These are phyloP conservation scores for Fusarium ramigenum DNA, from an alignment of 2,329 filamentous ascomycete species.

Conservation along the genomic window DNA sequence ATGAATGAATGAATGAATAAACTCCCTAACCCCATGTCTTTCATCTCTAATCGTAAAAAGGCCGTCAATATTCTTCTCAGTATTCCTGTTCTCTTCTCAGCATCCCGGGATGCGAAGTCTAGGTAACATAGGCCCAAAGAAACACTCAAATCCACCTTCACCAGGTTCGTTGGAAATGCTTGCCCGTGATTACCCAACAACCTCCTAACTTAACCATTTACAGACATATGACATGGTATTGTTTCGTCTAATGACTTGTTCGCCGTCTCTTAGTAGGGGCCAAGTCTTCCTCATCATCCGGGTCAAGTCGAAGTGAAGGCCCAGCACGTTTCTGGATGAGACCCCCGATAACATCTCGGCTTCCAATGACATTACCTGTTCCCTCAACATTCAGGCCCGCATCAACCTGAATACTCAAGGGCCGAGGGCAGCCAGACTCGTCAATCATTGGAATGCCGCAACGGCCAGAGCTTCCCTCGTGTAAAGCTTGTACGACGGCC, in stretches of 20 bases:
- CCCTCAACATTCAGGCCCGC: constrained; percentile 58
- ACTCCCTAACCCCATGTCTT: constrained; percentile 2
- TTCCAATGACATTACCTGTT: constrained; percentile 55
- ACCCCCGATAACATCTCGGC: constrained; percentile 42
- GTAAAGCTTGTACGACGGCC: constrained; percentile 56
- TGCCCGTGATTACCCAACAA: neutral
- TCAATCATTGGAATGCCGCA: constrained; percentile 58
- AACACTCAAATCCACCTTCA: neutral
- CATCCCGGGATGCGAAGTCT: neutral
- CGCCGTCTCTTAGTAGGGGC: constrained; percentile 39
- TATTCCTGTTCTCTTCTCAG: neutral
- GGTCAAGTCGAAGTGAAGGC: constrained; percentile 25
- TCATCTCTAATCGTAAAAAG: neutral
- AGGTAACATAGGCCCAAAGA: neutral
- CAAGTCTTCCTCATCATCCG: constrained; percentile 25
- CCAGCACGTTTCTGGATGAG: constrained; percentile 39
- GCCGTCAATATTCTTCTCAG: neutral
- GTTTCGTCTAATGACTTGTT: constrained; percentile 17
- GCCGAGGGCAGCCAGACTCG: constrained; percentile 54
- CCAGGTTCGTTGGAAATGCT: neutral
- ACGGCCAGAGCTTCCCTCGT: constrained; percentile 51
- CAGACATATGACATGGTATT: neutral
- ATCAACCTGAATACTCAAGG: constrained; percentile 55
- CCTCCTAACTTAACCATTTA: neutral
- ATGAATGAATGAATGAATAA: neutral